Conservation (phyloP, 148 eudicot species). For the Chenopodium quinoa region DNA sequence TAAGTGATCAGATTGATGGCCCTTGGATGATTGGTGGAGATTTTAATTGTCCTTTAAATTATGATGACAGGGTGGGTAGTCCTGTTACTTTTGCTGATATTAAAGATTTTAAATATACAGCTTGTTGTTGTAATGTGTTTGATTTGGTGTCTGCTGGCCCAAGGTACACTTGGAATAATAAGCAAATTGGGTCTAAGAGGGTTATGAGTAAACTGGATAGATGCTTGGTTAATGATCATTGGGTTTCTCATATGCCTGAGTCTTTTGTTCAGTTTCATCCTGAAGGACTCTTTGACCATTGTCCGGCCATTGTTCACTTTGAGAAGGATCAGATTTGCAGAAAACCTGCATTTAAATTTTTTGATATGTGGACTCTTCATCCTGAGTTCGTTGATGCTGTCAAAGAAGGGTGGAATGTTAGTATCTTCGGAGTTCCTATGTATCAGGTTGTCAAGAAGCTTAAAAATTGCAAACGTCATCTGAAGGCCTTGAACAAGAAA, state of each 20-base stretch:
- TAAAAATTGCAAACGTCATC: not conserved
- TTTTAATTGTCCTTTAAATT: not conserved
- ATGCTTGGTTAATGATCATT: not conserved
- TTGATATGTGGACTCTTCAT: not conserved
- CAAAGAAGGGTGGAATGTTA: not conserved
- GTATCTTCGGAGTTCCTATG: not conserved
- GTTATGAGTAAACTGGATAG: not conserved
- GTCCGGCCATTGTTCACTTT: not conserved
- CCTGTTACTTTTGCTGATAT: slow-evolving; percentile 1
- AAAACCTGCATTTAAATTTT: not conserved
- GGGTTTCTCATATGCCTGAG: not conserved
- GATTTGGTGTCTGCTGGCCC: not conserved
- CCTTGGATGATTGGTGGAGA: not conserved
- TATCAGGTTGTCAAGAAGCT: not conserved
- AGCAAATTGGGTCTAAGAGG: not conserved
- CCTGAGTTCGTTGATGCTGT: not conserved
- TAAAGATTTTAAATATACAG: not conserved
- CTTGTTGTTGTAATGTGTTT: not conserved
- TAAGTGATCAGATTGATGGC: not conserved
- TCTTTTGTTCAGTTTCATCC: not conserved
- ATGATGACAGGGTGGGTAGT: not conserved
- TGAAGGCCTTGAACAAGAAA: not conserved
- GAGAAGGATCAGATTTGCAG: not conserved
- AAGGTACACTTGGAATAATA: slow-evolving; percentile 1
- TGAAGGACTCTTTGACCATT: not conserved